These are phyloP conservation scores for Kodamaea alishanica DNA, from an alignment of 1,139 yeast species.

Conservation along the genomic window DNA sequence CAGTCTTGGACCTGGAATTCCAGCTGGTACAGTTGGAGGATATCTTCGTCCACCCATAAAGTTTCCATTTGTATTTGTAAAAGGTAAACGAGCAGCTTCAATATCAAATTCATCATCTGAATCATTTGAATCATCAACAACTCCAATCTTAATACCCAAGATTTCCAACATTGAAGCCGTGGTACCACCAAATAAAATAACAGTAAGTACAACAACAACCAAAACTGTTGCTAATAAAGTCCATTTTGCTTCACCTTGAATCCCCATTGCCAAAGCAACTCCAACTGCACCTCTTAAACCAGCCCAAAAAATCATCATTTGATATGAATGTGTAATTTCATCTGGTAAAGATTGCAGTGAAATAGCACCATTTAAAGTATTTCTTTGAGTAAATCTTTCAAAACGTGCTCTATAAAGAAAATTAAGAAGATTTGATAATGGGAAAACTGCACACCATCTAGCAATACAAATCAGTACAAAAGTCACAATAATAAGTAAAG, in stretches of 20 bases:
- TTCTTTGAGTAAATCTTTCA: constrained; percentile 32
- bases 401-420: constrained; percentile 64
- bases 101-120: constrained; percentile 95
- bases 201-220: constrained; percentile 94
- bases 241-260: constrained; percentile 91
- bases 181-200: constrained; percentile 95
- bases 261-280: constrained; percentile 96
- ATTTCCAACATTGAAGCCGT: constrained; percentile 98
- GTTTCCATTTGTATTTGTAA: constrained; percentile 15
- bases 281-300: constrained; percentile 99
- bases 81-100: constrained; percentile 61
- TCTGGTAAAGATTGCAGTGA: constrained; percentile 55
- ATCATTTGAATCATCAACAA: constrained; percentile 67
- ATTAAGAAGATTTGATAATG: constrained; percentile 79
- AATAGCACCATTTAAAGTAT: constrained; percentile 38
- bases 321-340: constrained; percentile 92
- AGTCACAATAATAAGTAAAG: constrained; percentile 84
- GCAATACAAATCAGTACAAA: constrained; percentile 90
- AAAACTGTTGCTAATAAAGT: constrained; percentile 89
- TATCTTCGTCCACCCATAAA: constrained; percentile 37
- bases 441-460: constrained; percentile 97
- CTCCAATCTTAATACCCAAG: constrained; percentile 87
- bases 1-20: constrained; percentile 11
- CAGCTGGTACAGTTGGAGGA: constrained; percentile 12
- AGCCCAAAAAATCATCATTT: constrained; percentile 99